Conservation (phyloP, 371 early-diverging fungal genomes). For the Mortierella sp. region DNA sequence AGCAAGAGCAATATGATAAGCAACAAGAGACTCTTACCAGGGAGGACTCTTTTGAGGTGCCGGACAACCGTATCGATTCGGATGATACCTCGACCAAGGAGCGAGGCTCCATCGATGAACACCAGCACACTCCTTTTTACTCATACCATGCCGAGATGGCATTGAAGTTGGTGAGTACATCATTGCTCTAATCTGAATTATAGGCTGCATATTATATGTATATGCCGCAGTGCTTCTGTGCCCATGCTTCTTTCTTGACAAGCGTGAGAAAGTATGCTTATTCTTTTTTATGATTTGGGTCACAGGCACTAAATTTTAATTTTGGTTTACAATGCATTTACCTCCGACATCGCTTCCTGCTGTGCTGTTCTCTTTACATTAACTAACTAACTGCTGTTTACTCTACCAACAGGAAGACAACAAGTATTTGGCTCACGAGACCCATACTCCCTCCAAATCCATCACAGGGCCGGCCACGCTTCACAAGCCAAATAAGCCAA, state of each 20-base stretch:
- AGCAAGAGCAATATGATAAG: slow-evolving; percentile 15
- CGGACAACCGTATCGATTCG: slow-evolving; percentile 34
- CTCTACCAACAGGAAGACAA: slow-evolving; percentile 38
- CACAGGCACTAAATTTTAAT: slow-evolving; percentile 11
- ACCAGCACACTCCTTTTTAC: slow-evolving; percentile 53
- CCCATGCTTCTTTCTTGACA: not conserved
- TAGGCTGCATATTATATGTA: too few species aligned
- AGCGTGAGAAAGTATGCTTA: slow-evolving; percentile 4
- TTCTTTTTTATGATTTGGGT: not conserved
- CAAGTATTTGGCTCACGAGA: slow-evolving; percentile 57
- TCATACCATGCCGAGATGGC: slow-evolving; percentile 55
- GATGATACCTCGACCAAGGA: slow-evolving; percentile 39
- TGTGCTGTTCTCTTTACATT: too few species aligned
- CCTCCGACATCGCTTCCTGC: too few species aligned
- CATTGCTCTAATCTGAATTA: not conserved
- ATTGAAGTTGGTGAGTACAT: slow-evolving; percentile 35
- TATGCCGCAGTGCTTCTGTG: not conserved
- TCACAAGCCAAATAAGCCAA: slow-evolving; percentile 27
- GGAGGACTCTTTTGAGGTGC: slow-evolving; percentile 54
- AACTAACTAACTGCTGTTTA: not conserved
- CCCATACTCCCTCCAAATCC: slow-evolving; percentile 54
- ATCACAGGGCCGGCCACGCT: slow-evolving; percentile 16
- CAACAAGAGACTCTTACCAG: slow-evolving; percentile 14
- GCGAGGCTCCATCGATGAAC: slow-evolving; percentile 22
- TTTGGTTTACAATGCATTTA: not conserved